Conservation (phyloP, 2,329 filamentous ascomycete species). For the Ramularia endophylla region DNA sequence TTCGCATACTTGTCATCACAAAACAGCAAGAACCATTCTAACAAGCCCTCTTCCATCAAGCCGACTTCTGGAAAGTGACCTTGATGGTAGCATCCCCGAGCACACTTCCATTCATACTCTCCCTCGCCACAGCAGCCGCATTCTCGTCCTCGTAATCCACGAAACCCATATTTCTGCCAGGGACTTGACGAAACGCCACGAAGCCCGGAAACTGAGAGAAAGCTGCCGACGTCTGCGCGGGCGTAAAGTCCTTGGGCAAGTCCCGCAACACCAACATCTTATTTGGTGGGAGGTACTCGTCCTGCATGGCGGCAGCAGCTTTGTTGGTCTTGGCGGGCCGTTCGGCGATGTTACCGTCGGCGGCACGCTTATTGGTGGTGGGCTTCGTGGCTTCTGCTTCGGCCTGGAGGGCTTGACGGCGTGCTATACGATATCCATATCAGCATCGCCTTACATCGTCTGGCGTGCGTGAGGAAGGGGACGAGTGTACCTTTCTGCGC, state of each 20-base stretch:
- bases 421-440: slow-evolving; percentile 41
- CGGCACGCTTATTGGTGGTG: slow-evolving; percentile 31
- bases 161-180: slow-evolving; percentile 86
- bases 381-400: slow-evolving; percentile 35
- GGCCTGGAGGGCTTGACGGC: slow-evolving; percentile 71
- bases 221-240: slow-evolving; percentile 70
- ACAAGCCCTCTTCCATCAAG: slow-evolving; percentile 1
- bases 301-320: slow-evolving; percentile 69
- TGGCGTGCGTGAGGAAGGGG: no score
- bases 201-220: slow-evolving; percentile 92
- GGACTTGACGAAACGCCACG: slow-evolving; percentile 84
- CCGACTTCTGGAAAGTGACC: slow-evolving; percentile 94
- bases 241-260: slow-evolving; percentile 77
- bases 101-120: slow-evolving; percentile 80
- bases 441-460: slow-evolving; percentile 4
- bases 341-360: slow-evolving; percentile 36
- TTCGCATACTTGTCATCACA: no score
- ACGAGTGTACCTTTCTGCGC: slow-evolving; percentile 74
- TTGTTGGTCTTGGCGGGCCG: slow-evolving; percentile 66
- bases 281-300: slow-evolving; percentile 96
- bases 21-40: no score
- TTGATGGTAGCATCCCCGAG: slow-evolving; percentile 78
- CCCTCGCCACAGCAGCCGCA: slow-evolving; percentile 87
- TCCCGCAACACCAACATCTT: slow-evolving; percentile 95
- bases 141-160: slow-evolving; percentile 91